phyloP scores from a whole-genome alignment of 306 rosid species.

The Quercus berberidifolia region DNA sequence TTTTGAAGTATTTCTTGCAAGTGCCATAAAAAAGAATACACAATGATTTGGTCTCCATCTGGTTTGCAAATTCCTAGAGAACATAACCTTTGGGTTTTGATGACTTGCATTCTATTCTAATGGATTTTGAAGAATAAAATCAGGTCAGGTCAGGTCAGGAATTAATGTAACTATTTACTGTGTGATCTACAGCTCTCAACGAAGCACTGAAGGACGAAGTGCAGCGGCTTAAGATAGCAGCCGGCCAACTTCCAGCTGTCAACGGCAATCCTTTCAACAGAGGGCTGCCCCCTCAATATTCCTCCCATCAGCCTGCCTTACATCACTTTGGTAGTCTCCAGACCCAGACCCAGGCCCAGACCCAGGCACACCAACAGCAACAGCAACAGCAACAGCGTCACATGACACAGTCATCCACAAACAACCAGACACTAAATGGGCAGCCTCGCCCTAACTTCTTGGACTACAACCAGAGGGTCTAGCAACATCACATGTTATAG shows the following conservation, averaged over 20 bases:
- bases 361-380: slow-evolving; percentile 29
- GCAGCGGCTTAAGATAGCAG: slow-evolving; percentile 79
- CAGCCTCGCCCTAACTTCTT: slow-evolving; percentile 44
- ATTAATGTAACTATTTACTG: not conserved
- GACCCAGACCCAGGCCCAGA: slow-evolving; percentile 46
- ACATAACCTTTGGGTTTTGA: not conserved
- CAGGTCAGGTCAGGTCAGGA: too few relatives aligned
- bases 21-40: not conserved
- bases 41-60: not conserved
- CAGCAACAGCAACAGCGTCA: slow-evolving; percentile 42
- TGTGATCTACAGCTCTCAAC: slow-evolving; percentile 57
- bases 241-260: slow-evolving; percentile 38
- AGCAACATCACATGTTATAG: slow-evolving; percentile 12
- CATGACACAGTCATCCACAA: slow-evolving; percentile 42
- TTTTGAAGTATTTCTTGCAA: not conserved
- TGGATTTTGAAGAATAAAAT: not conserved
- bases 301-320: slow-evolving; percentile 45
- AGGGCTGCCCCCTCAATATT: slow-evolving; percentile 61
- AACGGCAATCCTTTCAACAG: slow-evolving; percentile 52
- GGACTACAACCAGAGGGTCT: slow-evolving; percentile 50
- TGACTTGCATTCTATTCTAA: not conserved
- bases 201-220: slow-evolving; percentile 80
- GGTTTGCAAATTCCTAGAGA: not conserved
- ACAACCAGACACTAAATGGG: slow-evolving; percentile 37
- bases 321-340: slow-evolving; percentile 41